Conservation (phyloP, 2,329 filamentous ascomycete genomes). For the Ascochyta viciae-villosae region DNA sequence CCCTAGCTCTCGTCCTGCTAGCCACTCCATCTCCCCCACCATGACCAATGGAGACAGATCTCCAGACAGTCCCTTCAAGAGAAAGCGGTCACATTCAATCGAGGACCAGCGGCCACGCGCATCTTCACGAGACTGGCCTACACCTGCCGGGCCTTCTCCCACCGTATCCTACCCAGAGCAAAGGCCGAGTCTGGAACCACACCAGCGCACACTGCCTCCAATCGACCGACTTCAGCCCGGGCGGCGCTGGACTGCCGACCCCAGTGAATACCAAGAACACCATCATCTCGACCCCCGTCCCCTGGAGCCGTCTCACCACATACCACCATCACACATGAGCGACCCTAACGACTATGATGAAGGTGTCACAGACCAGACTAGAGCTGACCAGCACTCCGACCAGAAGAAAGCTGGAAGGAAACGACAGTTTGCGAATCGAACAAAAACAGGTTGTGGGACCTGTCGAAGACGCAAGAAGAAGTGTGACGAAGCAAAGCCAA, state of each 20-base stretch:
- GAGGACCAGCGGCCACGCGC: constrained; percentile 9
- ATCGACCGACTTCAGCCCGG: constrained; percentile 37
- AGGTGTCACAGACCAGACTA: constrained; percentile 49
- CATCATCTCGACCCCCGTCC: constrained; percentile 31
- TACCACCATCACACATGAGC: constrained; percentile 17
- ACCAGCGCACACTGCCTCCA: constrained; percentile 33
- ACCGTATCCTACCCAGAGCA: constrained; percentile 9
- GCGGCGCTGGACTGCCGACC: constrained; percentile 40
- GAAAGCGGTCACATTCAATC: constrained; percentile 66
- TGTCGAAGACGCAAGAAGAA: constrained; percentile 96
- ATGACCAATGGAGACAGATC: constrained; percentile 30
- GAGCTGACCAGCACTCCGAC: constrained; percentile 56
- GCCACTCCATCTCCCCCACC: constrained; percentile 31
- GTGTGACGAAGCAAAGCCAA: constrained; percentile 91
- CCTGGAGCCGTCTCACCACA: constrained; percentile 26
- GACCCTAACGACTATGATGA: constrained; percentile 26
- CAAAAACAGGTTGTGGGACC: constrained; percentile 94
- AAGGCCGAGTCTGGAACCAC: constrained; percentile 9
- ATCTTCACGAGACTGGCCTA: constrained; percentile 11
- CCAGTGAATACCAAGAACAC: constrained; percentile 36
- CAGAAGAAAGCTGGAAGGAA: constrained; percentile 49
- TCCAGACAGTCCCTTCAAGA: constrained; percentile 55
- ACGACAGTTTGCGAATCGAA: constrained; percentile 86
- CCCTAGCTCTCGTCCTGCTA: constrained; percentile 26
- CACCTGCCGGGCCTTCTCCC: constrained; percentile 8